Evolutionary conservation across 2,329 filamentous ascomycete species (phyloP), one percentile per base, ranked within the genome.

Genomic region (Fusarium sp.): DNA sequence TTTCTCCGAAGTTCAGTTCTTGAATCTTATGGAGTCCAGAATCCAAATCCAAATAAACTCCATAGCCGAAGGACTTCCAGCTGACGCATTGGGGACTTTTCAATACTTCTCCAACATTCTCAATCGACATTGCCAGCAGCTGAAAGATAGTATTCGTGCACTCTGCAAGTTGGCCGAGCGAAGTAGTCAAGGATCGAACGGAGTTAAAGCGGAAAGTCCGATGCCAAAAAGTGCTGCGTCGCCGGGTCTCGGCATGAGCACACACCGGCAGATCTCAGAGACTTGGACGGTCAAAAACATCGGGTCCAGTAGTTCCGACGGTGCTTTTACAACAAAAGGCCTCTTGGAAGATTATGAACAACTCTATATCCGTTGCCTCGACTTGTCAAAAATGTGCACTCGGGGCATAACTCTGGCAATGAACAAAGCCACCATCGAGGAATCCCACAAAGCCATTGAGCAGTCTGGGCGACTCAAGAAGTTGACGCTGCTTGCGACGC

Each of bases 401-500:
- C 42, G 42, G 20, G 42, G 42, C 42, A 46, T 46, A 46, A 46
- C 42, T 46, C 42, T 46, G 42, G 42, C 42, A 46, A 46, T 46
- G 42, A 46, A 46, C 42, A 46, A 46, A 46, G 42, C 42, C 42
- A 46, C 42, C 42, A 46, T 46, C 42, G 42, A 46, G 42, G 42
- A 46, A 46, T 46, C 42, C 24, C 42, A 46, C 22, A 46, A 46
- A 46, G 42, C 24, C 42, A 46, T 46, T 46, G 42, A 46, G 42
- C 42, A 46, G 42, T 46, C 42, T 46, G 42, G 18, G 24, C 24
- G 42, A 46, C 42, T 46, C 20, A 46, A 46, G 24, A 54, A 54
- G 51, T 42, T 54, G 37, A 54, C 51, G 22, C 32, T 54, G 34
- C 37, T 54, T 41, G 51, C 51, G 51, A 27, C 51, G 32, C 51